Evolutionary conservation across 495 filamentous ascomycete genomes (phyloP).

Genomic region (Trichoderma erinaceum): DNA sequence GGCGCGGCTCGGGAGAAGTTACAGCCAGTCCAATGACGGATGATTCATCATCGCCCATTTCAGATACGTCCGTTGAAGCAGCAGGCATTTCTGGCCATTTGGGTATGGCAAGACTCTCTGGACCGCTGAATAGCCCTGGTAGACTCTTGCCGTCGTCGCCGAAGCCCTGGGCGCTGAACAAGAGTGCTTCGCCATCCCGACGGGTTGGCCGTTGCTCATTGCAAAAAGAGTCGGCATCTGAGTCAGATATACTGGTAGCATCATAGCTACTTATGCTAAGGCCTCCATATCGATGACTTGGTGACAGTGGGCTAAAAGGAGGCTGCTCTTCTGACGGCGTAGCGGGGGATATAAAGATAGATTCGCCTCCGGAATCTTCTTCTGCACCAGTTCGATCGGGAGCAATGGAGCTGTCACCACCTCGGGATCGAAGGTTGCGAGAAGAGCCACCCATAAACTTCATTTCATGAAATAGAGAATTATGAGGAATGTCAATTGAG

Average conservation of each 20-base stretch:
- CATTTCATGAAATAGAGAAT: background rate
- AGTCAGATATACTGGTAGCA: conserved; percentile 6
- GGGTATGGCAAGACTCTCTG: background rate
- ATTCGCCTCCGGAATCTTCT: background rate
- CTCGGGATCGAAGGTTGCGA: background rate
- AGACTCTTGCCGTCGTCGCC: conserved; percentile 29
- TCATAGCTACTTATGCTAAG: background rate
- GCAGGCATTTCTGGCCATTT: conserved; percentile 13
- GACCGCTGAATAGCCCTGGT: conserved; percentile 31
- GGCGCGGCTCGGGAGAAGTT: background rate
- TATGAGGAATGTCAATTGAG: background rate
- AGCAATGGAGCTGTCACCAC: background rate
- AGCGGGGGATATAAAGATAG: background rate
- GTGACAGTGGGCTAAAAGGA: background rate
- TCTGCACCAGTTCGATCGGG: background rate
- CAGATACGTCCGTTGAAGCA: background rate
- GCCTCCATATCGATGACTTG: conserved; percentile 18
- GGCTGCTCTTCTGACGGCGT: background rate
- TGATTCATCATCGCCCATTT: background rate
- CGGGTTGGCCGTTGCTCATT: conserved; percentile 23
- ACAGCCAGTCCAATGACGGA: background rate
- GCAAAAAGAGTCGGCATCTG: conserved; percentile 27
- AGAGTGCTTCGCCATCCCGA: conserved; percentile 39
- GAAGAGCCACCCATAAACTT: background rate
- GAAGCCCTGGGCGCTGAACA: conserved; percentile 37